A percentile compares a stretch with the other conserved stretches of the same genome.
These are phyloP conservation scores for Agrostemma githago DNA, from an alignment of 148 eudicot species.

Conservation along the genomic window DNA sequence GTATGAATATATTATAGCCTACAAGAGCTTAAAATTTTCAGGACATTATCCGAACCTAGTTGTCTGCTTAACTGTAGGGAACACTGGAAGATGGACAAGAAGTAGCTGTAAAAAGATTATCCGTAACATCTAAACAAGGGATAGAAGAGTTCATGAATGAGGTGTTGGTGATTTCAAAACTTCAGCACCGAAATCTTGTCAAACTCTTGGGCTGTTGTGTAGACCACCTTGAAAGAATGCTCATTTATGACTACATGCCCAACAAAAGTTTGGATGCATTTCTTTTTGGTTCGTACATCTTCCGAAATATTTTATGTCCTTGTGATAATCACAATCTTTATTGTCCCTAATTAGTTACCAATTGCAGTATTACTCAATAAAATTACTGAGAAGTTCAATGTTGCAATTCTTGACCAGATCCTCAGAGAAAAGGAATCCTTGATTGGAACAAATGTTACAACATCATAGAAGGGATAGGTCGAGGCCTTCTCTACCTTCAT, in stretches of 20 bases:
- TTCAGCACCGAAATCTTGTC: constrained; percentile 58
- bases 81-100: constrained; percentile 32
- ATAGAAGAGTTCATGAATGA: constrained; percentile 51
- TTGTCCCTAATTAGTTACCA: neutral
- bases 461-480: constrained; percentile 54
- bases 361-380: too few species aligned
- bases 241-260: constrained; percentile 51
- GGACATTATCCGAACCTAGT: neutral
- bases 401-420: neutral
- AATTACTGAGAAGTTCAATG: neutral
- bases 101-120: constrained; percentile 53
- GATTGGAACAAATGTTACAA: constrained; percentile 41
- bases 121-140: constrained; percentile 47
- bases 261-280: constrained; percentile 48
- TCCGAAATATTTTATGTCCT: neutral
- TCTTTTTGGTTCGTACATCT: constrained; percentile 43
- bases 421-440: constrained; percentile 23
- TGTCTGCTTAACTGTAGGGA: constrained; percentile 27
- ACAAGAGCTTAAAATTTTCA: neutral
- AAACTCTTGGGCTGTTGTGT: constrained; percentile 46
- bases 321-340: neutral
- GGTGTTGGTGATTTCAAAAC: constrained; percentile 43
- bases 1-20: constrained; percentile 11
- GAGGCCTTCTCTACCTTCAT: constrained; percentile 58
- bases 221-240: constrained; percentile 40